A percentile compares a stretch with the other conserved stretches of the same genome.
phyloP scores from a whole-genome alignment of 75 land plant genomes.

The Azolla pinnata region DNA sequence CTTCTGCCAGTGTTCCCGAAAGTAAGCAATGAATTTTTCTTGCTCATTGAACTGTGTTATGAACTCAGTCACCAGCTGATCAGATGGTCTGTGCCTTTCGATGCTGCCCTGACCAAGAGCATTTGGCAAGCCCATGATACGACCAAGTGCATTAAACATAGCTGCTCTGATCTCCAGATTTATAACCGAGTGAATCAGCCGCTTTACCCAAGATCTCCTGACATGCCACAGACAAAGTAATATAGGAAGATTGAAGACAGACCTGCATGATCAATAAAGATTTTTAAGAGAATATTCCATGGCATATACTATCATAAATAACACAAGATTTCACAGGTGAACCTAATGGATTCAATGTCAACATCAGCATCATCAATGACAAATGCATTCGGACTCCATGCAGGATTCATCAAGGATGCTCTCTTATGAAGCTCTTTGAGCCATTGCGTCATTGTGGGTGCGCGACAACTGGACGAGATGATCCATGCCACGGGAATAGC shows the following conservation, averaged over 20 bases:
- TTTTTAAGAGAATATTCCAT: background rate
- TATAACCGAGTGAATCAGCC: conserved; percentile 44
- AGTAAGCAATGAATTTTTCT: conserved; percentile 50
- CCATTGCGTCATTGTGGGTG: conserved; percentile 51
- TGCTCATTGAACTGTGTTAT: conserved; percentile 61
- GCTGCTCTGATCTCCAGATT: conserved; percentile 47
- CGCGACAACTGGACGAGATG: conserved; percentile 46
- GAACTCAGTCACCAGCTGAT: conserved; percentile 29
- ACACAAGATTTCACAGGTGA: conserved; percentile 1
- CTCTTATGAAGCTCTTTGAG: conserved; percentile 57
- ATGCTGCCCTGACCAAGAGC: background rate
- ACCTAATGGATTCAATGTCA: conserved; percentile 64
- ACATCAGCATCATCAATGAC: conserved; percentile 62
- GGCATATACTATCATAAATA: background rate
- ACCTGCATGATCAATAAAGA: conserved; percentile 30
- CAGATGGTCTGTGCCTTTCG: background rate
- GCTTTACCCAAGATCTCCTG: conserved; percentile 66
- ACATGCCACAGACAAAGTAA: conserved; percentile 67
- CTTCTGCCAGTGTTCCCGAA: conserved; percentile 57
- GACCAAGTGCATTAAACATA: conserved; percentile 56
- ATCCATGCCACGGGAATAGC: conserved; percentile 80
- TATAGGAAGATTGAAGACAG: conserved; percentile 44
- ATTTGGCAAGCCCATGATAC: conserved; percentile 26
- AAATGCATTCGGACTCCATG: conserved; percentile 54
- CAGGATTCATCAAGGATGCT: conserved; percentile 25